A percentile compares a stretch with the other conserved stretches of the same genome.
These are phyloP conservation scores for Phaeophleospora eucalypticola DNA, from an alignment of 2,329 filamentous ascomycete species.

Conservation along the genomic window DNA sequence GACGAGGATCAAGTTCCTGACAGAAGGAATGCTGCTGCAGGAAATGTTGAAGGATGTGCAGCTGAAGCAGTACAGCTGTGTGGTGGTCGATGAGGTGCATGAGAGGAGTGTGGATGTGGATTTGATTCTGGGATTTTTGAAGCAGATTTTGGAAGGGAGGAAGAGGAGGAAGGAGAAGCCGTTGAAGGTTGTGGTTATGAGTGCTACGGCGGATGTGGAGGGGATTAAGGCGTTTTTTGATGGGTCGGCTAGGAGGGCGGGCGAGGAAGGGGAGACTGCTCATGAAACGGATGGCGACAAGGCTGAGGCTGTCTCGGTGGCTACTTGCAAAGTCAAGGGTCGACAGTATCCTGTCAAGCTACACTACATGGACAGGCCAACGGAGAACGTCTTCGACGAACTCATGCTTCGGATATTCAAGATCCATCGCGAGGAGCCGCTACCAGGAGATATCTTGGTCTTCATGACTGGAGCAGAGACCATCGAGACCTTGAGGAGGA, in stretches of 20 bases:
- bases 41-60: conserved; percentile 84
- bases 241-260: not conserved
- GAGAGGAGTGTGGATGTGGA: conserved; percentile 94
- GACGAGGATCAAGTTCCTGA: conserved; percentile 89
- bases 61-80: conserved; percentile 78
- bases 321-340: conserved; percentile 67
- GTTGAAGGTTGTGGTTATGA: conserved; percentile 92
- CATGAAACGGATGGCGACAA: conserved; percentile 10
- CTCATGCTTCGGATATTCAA: conserved; percentile 79
- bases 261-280: not conserved
- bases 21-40: conserved; percentile 92
- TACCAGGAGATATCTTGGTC: conserved; percentile 90
- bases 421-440: conserved; percentile 78
- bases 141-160: conserved; percentile 62
- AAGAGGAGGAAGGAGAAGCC: conserved; percentile 62
- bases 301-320: not conserved
- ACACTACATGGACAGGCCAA: conserved; percentile 67
- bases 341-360: conserved; percentile 82
- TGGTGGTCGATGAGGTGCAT: conserved; percentile 95
- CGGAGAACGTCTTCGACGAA: conserved; percentile 76
- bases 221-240: conserved; percentile 70
- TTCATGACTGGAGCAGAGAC: conserved; percentile 92
- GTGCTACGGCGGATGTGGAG: conserved; percentile 87
- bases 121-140: conserved; percentile 81
- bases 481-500: conserved; percentile 74